Percentiles rank a stretch among this genome's conserved stretches.
Conservation (phyloP, 768 basidiomycete species). For the Boletus vinaceobasis region DNA sequence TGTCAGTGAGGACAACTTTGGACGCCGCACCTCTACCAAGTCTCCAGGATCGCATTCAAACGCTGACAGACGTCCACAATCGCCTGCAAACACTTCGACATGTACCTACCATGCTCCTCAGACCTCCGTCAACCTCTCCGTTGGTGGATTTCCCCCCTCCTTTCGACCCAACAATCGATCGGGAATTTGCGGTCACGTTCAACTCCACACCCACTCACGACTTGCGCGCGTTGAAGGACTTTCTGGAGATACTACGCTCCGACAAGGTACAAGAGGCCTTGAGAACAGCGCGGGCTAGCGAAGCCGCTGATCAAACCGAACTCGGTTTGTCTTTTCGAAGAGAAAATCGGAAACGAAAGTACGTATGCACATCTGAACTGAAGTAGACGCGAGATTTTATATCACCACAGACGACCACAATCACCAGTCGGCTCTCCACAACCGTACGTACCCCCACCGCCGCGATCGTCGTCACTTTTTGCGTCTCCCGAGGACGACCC, state of each 20-base stretch:
- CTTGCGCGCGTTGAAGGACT: slow-evolving; percentile 45
- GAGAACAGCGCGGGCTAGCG: slow-evolving; percentile 51
- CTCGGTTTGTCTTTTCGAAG: slow-evolving; percentile 45
- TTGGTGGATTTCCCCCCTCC: slow-evolving; percentile 25
- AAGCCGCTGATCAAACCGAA: slow-evolving; percentile 48
- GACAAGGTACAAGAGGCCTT: slow-evolving; percentile 59
- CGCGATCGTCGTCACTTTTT: slow-evolving; percentile 38
- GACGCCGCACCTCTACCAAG: slow-evolving; percentile 12
- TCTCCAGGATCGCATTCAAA: slow-evolving; percentile 44
- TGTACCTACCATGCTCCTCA: slow-evolving; percentile 44
- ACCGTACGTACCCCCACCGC: slow-evolving; percentile 47
- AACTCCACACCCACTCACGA: slow-evolving; percentile 33
- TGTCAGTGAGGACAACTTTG: slow-evolving; percentile 3
- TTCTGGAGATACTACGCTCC: slow-evolving; percentile 47
- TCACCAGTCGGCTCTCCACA: slow-evolving; percentile 59
- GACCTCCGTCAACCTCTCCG: slow-evolving; percentile 30
- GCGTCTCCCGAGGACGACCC: slow-evolving; percentile 37
- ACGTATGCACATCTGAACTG: slow-evolving; percentile 16
- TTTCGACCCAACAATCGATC: slow-evolving; percentile 26
- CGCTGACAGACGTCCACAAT: slow-evolving; percentile 44
- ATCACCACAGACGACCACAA: slow-evolving; percentile 40
- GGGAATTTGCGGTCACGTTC: slow-evolving; percentile 29
- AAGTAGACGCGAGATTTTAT: not conserved
- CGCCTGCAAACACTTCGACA: slow-evolving; percentile 45
- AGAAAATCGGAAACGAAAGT: slow-evolving; percentile 58